These are phyloP conservation scores for Brassica cretica DNA, from an alignment of 345 rosid genomes.

Conservation along the genomic window DNA sequence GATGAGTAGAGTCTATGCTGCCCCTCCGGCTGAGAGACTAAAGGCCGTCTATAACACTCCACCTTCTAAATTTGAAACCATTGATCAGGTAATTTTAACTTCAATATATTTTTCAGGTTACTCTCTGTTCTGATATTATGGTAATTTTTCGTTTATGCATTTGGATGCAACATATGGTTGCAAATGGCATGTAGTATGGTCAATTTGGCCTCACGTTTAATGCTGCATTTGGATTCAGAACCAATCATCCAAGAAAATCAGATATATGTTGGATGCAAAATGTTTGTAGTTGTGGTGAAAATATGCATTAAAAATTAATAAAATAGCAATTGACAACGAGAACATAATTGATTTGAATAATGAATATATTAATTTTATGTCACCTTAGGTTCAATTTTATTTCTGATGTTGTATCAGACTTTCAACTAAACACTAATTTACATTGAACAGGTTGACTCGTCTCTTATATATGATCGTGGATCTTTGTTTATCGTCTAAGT, in stretches of 20 bases:
- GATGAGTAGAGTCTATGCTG: conserved; percentile 76
- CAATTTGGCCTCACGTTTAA: neutral
- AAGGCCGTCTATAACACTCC: conserved; percentile 65
- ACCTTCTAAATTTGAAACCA: conserved; percentile 83
- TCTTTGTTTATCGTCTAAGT: neutral
- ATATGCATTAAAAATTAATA: neutral
- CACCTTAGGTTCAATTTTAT: neutral
- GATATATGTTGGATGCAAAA: neutral
- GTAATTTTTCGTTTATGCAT: neutral
- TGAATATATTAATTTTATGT: neutral
- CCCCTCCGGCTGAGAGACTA: conserved; percentile 71
- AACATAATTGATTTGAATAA: neutral
- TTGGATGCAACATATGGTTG: neutral
- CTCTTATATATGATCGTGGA: neutral
- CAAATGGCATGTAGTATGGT: neutral
- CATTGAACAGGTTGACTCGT: neutral
- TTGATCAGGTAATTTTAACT: conserved; percentile 68
- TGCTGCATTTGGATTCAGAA: neutral
- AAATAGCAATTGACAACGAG: neutral
- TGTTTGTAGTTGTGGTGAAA: neutral
- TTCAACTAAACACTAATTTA: neutral
- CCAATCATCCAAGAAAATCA: neutral
- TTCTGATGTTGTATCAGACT: neutral
- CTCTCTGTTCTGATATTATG: neutral
- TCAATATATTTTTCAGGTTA: neutral